phyloP scores from a whole-genome alignment of 2,329 filamentous ascomycete genomes.

The Phaeosphaeria sp. region DNA sequence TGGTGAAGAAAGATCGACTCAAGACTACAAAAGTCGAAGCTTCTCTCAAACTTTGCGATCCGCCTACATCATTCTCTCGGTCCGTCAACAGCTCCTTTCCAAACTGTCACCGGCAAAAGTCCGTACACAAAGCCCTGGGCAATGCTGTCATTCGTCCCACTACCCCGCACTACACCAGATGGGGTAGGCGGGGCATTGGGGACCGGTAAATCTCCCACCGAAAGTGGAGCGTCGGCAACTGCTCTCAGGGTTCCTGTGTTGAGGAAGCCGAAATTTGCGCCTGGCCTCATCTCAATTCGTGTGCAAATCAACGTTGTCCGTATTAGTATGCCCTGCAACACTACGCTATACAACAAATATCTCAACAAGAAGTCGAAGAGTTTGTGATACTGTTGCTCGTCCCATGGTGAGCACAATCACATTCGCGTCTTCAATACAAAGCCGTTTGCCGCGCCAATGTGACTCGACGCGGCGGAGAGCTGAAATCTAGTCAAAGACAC shows the following conservation, averaged over 20 bases:
- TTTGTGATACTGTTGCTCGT: too few species aligned
- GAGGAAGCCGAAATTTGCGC: slow-evolving; percentile 10
- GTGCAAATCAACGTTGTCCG: too few species aligned
- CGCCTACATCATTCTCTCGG: slow-evolving; percentile 1
- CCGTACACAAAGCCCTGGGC: not conserved
- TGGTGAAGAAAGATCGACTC: not conserved
- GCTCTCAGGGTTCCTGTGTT: slow-evolving; percentile 15
- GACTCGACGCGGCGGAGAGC: too few species aligned
- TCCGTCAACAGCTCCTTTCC: slow-evolving; percentile 10
- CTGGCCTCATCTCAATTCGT: too few species aligned
- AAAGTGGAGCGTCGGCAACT: slow-evolving; percentile 24
- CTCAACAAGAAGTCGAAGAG: too few species aligned
- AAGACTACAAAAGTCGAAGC: not conserved
- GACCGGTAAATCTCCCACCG: slow-evolving; percentile 22
- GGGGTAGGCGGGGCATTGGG: slow-evolving; percentile 24
- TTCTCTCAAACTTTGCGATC: not conserved
- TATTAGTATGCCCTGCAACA: too few species aligned
- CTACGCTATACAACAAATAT: too few species aligned
- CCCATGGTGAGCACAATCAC: too few species aligned
- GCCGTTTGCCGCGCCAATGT: too few species aligned
- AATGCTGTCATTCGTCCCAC: slow-evolving; percentile 18
- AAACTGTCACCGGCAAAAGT: slow-evolving; percentile 23
- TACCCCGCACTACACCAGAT: slow-evolving; percentile 28
- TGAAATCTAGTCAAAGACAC: too few species aligned
- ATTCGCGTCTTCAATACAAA: too few species aligned